Evolutionary conservation across 306 rosid species (phyloP).

Genomic region (Cajanus cajan): DNA sequence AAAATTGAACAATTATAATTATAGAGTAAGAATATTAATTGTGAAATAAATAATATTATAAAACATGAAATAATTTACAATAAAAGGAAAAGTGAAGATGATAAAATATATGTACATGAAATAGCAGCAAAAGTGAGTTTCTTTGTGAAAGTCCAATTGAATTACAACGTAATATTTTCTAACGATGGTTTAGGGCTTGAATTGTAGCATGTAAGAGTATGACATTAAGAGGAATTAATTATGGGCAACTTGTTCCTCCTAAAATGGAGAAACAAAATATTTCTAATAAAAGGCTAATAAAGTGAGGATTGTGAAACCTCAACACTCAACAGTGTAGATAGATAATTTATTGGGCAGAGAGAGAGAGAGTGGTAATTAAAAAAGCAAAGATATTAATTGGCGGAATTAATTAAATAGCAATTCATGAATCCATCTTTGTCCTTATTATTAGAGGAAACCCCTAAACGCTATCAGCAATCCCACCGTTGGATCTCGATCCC

Average conservation of each 20-base stretch:
- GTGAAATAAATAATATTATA: no score
- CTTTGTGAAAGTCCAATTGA: neutral
- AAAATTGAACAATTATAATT: no score
- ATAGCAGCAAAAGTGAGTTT: neutral
- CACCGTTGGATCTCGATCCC: constrained; percentile 50
- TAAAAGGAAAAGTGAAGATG: no score
- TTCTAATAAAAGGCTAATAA: neutral
- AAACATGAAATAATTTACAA: no score
- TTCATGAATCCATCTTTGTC: constrained; percentile 33
- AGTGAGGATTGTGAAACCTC: no score
- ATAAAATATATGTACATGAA: no score
- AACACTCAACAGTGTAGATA: no score
- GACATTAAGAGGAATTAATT: no score
- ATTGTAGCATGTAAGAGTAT: no score
- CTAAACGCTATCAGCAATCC: constrained; percentile 47
- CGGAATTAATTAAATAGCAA: neutral
- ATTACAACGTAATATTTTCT: neutral
- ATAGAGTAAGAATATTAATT: no score
- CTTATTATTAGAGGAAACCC: constrained; percentile 8
- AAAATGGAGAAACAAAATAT: neutral
- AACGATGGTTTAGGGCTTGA: neutral
- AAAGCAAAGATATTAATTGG: no score
- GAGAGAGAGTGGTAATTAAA: neutral
- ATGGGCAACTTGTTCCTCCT: no score
- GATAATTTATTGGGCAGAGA: neutral